Percentiles rank a stretch among this genome's conserved stretches.
Conservation (phyloP, 257 asterid genomes). For the Solanum medicagineum region DNA sequence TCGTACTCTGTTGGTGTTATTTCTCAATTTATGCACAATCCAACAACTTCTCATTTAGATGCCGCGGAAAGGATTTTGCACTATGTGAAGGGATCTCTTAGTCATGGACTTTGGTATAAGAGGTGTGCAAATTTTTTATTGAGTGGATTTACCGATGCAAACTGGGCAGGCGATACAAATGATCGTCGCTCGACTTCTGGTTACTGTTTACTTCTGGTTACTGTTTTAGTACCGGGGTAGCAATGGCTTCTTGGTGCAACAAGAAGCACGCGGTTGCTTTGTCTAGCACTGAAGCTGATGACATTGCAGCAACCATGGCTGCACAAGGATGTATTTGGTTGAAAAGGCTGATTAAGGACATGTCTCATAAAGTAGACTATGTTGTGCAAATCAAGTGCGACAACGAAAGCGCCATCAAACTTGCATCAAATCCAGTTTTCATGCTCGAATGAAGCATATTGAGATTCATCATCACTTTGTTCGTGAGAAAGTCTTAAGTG, state of each 20-base stretch:
- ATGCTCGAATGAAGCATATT: not conserved
- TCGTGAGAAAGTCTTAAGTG: too few species aligned
- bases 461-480: too few species aligned
- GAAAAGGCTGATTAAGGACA: too few species aligned
- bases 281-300: not conserved
- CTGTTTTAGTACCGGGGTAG: not conserved
- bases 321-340: not conserved
- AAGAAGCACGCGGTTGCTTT: not conserved
- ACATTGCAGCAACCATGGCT: not conserved
- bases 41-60: too few species aligned
- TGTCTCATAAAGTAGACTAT: not conserved
- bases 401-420: not conserved
- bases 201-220: not conserved
- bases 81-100: not conserved
- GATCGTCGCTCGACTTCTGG: not conserved
- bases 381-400: not conserved
- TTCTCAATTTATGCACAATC: too few species aligned
- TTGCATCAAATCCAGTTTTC: not conserved
- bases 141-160: not conserved
- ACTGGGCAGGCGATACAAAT: not conserved
- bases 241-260: not conserved
- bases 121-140: not conserved
- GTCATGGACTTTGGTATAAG: conserved; percentile 2
- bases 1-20: too few species aligned
- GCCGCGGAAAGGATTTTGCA: not conserved